Evolutionary conservation across 495 filamentous ascomycete genomes (phyloP).

Genomic region (Filosporella fistucella): DNA sequence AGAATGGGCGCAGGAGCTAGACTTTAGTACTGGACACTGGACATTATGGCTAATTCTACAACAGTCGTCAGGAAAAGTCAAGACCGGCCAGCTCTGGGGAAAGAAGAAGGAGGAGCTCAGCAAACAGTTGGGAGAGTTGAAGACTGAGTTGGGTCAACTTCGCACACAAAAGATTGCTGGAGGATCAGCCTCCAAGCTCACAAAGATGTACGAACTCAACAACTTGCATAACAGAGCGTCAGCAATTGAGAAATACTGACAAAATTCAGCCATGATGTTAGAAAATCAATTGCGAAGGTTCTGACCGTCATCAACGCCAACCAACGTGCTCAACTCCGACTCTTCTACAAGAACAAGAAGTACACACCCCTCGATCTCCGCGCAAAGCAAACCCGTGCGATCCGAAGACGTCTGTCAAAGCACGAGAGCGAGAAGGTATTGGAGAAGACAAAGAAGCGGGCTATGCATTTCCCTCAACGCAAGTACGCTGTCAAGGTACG

Average conservation of each 20-base stretch:
- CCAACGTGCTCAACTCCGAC: conserved; percentile 92
- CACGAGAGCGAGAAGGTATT: conserved; percentile 77
- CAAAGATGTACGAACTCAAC: conserved; percentile 75
- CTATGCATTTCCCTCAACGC: conserved; percentile 93
- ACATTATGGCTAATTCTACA: conserved; percentile 22
- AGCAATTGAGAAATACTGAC: background rate
- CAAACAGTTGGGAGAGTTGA: conserved; percentile 89
- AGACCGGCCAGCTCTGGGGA: conserved; percentile 90
- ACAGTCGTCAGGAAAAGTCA: conserved; percentile 88
- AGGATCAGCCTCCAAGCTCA: conserved; percentile 87
- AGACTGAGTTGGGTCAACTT: conserved; percentile 88
- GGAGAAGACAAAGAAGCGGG: conserved; percentile 90
- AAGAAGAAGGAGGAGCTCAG: conserved; percentile 98
- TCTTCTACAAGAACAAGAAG: conserved; percentile 99
- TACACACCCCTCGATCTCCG: conserved; percentile 96
- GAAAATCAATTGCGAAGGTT: conserved; percentile 98
- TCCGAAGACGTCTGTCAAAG: conserved; percentile 86
- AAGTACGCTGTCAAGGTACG: conserved; percentile 93
- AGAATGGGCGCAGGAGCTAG: no score
- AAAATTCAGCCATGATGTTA: conserved; percentile 81
- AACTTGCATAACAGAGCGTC: background rate
- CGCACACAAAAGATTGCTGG: conserved; percentile 97
- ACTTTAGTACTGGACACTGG: no score
- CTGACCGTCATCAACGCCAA: conserved; percentile 99
- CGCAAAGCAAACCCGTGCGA: conserved; percentile 92